Base-by-base conservation (phyloP, 768 basidiomycete species). In the Clathrus columnatus region DNA sequence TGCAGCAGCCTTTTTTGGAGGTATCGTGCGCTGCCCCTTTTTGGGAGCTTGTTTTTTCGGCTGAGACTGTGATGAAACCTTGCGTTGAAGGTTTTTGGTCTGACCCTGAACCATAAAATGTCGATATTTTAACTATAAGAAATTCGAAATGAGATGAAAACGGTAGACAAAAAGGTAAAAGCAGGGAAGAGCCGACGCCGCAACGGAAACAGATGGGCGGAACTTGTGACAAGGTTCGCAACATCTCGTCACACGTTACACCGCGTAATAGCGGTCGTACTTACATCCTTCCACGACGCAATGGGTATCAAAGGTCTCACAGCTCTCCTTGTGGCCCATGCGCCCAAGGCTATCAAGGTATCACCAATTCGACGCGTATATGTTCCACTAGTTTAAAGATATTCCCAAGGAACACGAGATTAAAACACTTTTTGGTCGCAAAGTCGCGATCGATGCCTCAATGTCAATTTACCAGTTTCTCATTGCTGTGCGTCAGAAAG, bases 221-320 rank as follows among this genome's bases (percentile, higher is more conserved):
- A 47, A 10, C n/a, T n/a, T n/a, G 24, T 10, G 54, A 47, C 54
- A 46, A 43, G 5, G 29, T 28, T 2, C 18, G 54, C 48, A 29
- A 55, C 54, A 46, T 42, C 27, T 29, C 52, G 52, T 43, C 28
- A 30, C 30, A 32, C 30, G 30, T 36, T 5, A 36, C 36, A 36
- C 36, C 36, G 36, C 36, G 36, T 36, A 36, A 36, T 36, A 36
- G n/a, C n/a, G n/a, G 11, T 36, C 36, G 4, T 36, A n/a, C 7
- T 14, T n/a, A 5, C 36, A 36, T 36, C 45, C 46, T 27, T 17
- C 52, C 36, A 41, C 45, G 20, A 23, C n/a, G 50, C 17, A 11
- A 92, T 91, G 89, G 92, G 93, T 74, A 95, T 96, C 74, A 96
- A 96, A 73, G 93, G 96, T 23, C 78, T 99, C 28, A 97, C 94